Base-by-base conservation (phyloP, 2,329 filamentous ascomycete genomes). In the Cercospora berteroae region DNA sequence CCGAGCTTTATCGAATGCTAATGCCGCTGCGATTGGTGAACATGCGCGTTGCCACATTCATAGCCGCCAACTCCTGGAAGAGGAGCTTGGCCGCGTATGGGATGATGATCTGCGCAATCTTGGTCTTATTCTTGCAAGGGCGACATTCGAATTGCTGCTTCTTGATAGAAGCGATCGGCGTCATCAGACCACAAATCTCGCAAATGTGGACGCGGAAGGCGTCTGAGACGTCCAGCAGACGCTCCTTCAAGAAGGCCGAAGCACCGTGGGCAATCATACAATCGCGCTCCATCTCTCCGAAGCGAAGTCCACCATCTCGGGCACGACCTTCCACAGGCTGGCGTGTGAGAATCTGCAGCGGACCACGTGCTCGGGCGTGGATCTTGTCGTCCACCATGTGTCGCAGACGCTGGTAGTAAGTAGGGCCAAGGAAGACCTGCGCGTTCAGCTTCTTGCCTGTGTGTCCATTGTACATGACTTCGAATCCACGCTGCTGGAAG, bases 311-410 rank as follows among this genome's bases (percentile, higher is more conserved):
- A 86, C 95, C 95, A 79, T 99, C 96, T 81, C 96, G 86, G 3
- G 95, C 95, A 88, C 96, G 92, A 90, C 95, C 95, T 82, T 99
- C 95, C 13, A 99, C 95, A 18, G 95, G 95, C 81, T 99, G 95
- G 66, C 96, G 87, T 2, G 95, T 99, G 83, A 99, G 88, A 77
- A 99, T 99, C 82, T 99, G 95, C 23, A 97, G 92, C 0, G 95
- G 95, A 39, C 96, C 95, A 79, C 95, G 90, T 13, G 96, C 95
- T 81, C 96, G 91, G n/a, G 95, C 96, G 82, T 99, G 95, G 75
- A 99, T 99, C 87, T 99, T 99, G 85, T 99, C 95, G 80, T 99
- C 95, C 74, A 99, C 96, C 96, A 99, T 99, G 83, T 99, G 96
- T 71, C 95, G 90, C 68, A 99, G 87, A 80, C 96, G 93, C 82